A percentile compares a stretch with the other conserved stretches of the same genome.
Evolutionary conservation across 2,329 filamentous ascomycete species (phyloP).

Genomic region (Penicillium palitans): DNA sequence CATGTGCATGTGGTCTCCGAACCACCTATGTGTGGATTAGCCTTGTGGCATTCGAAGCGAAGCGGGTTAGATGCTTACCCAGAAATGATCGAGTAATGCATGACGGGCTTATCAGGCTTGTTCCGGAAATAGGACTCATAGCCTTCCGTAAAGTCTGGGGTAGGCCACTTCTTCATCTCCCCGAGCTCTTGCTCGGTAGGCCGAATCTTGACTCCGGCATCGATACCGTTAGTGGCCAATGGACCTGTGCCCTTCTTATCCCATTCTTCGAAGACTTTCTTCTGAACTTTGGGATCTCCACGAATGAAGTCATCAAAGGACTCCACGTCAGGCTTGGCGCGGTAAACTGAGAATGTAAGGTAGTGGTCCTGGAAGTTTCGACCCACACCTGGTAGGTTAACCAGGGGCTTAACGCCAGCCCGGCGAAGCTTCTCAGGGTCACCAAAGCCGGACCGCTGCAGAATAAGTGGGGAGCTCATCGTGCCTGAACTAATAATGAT

Average conservation of each 20-base stretch:
- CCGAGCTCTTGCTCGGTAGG: conserved; percentile 68
- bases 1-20: conserved; percentile 58
- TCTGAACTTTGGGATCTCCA: conserved; percentile 71
- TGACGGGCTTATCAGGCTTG: conserved; percentile 82
- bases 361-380: conserved; percentile 78
- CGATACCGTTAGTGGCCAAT: conserved; percentile 75
- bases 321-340: conserved; percentile 73
- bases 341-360: conserved; percentile 68
- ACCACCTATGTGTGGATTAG: conserved; percentile 34
- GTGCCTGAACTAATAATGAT: conserved; percentile 73
- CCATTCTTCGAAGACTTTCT: conserved; percentile 75
- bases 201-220: conserved; percentile 75
- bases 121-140: conserved; percentile 83
- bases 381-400: conserved; percentile 71
- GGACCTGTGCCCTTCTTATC: conserved; percentile 76
- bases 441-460: conserved; percentile 73
- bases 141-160: conserved; percentile 65
- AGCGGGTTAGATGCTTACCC: conserved; percentile 43
- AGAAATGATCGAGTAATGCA: conserved; percentile 78
- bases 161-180: conserved; percentile 71
- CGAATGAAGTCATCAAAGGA: conserved; percentile 79
- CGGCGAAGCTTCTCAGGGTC: conserved; percentile 70
- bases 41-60: not conserved
- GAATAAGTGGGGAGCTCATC: conserved; percentile 70
- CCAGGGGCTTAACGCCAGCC: conserved; percentile 66